These are phyloP conservation scores for Knufia petricola DNA, from an alignment of 2,329 filamentous ascomycete species.

Conservation along the genomic window DNA sequence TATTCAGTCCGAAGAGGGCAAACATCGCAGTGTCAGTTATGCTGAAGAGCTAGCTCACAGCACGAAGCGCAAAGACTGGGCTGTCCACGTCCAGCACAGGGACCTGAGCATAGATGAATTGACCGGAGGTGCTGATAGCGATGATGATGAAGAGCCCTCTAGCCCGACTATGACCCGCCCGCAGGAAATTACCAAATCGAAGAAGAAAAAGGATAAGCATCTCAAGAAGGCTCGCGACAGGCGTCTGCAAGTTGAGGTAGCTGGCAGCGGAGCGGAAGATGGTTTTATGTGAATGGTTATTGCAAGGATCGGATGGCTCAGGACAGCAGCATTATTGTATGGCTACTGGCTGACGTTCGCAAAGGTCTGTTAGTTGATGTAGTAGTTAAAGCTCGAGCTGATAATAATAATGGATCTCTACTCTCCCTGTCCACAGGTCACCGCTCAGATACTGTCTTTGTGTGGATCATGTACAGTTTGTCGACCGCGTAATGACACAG, in stretches of 20 bases:
- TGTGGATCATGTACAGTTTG: too few relatives aligned
- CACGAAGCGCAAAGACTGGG: conserved; percentile 9
- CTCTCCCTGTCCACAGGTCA: too few relatives aligned
- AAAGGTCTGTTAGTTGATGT: too few relatives aligned
- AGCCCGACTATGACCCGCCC: background rate
- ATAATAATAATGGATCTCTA: too few relatives aligned
- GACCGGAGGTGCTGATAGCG: background rate
- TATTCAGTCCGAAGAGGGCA: conserved; percentile 12
- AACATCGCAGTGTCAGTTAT: conserved; percentile 13
- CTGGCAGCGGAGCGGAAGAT: conserved; percentile 8
- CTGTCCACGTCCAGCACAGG: conserved; percentile 12
- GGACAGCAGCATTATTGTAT: too few relatives aligned
- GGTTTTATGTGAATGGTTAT: conserved; percentile 2
- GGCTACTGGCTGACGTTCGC: too few relatives aligned
- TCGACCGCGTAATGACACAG: too few relatives aligned
- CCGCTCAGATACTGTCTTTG: too few relatives aligned
- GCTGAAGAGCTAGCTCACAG: conserved; percentile 14
- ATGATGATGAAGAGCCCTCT: conserved; percentile 1
- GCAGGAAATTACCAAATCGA: conserved; percentile 3
- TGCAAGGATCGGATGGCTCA: too few relatives aligned
- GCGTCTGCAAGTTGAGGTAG: conserved; percentile 6
- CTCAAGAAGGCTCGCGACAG: conserved; percentile 7
- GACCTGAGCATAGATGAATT: conserved; percentile 22
- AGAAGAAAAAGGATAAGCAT: conserved; percentile 10
- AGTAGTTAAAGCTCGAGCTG: too few relatives aligned